A percentile compares a stretch with the other conserved stretches of the same genome.
These are phyloP conservation scores for Stephanodiscus triporus DNA, from an alignment of 108 stramenopile species.

Conservation along the genomic window DNA sequence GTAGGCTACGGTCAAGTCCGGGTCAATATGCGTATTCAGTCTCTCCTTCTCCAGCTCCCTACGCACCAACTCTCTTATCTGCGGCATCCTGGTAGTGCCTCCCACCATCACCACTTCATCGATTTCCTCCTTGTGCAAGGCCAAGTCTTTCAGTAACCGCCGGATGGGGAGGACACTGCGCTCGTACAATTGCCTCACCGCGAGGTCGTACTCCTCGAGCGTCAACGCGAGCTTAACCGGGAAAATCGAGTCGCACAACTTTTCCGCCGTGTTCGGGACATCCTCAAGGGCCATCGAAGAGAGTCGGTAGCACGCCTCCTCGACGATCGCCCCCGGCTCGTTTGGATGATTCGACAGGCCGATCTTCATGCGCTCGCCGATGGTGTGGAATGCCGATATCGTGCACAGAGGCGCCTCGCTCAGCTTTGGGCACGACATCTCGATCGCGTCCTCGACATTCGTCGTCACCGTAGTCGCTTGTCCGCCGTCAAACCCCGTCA, in stretches of 20 bases:
- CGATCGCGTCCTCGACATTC: slow-evolving; percentile 65
- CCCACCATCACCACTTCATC: slow-evolving; percentile 99
- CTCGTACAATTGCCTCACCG: slow-evolving; percentile 68
- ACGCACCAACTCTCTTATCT: slow-evolving; percentile 85
- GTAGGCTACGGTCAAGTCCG: slow-evolving; percentile 96
- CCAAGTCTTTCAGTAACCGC: slow-evolving; percentile 79
- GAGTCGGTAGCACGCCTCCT: slow-evolving; percentile 39
- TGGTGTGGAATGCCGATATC: slow-evolving; percentile 77
- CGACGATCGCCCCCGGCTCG: slow-evolving; percentile 28
- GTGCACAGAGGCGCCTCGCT: slow-evolving; percentile 64
- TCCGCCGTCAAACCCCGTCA: no score
- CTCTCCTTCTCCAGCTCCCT: slow-evolving; percentile 65
- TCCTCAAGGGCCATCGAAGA: neutral
- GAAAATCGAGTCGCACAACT: slow-evolving; percentile 60
- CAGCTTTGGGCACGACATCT: slow-evolving; percentile 54
- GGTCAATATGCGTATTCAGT: slow-evolving; percentile 95
- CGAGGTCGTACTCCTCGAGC: slow-evolving; percentile 73
- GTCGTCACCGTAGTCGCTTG: neutral
- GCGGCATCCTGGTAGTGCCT: slow-evolving; percentile 94
- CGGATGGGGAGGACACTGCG: slow-evolving; percentile 80
- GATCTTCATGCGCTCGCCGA: slow-evolving; percentile 87
- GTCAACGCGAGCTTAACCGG: slow-evolving; percentile 60
- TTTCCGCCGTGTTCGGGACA: slow-evolving; percentile 30
- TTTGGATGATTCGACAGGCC: slow-evolving; percentile 51
- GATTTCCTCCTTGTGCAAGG: slow-evolving; percentile 78